Evolutionary conservation across 768 basidiomycete genomes (phyloP).

Genomic region (Rhizopogon vesiculosus): DNA sequence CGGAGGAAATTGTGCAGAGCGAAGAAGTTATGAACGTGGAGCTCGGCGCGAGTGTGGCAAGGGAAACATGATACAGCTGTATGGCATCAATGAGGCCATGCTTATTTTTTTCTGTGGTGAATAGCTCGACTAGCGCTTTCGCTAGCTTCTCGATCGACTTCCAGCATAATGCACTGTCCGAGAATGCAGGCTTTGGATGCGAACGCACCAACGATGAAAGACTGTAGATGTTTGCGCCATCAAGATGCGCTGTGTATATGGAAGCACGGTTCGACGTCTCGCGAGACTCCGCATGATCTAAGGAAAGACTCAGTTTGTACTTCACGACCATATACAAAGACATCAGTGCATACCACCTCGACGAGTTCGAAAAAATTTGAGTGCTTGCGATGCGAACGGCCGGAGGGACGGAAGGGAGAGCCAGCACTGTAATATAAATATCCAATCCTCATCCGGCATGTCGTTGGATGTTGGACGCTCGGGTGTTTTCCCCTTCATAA

Average conservation of each 20-base stretch:
- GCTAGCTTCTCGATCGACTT: background rate
- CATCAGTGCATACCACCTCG: background rate
- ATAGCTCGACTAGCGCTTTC: background rate
- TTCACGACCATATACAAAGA: background rate
- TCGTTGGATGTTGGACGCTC: background rate
- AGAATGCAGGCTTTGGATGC: background rate
- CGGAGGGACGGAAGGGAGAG: background rate
- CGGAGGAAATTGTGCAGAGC: too few relatives aligned
- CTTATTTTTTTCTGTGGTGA: too few relatives aligned
- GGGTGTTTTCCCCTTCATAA: background rate
- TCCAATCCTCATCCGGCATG: background rate
- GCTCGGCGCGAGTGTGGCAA: background rate
- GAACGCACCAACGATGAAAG: background rate
- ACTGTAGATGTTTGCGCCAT: background rate
- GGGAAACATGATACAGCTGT: background rate
- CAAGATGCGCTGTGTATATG: background rate
- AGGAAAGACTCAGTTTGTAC: background rate
- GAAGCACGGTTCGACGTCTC: background rate
- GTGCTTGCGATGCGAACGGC: background rate
- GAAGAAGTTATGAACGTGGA: background rate
- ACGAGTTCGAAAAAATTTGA: background rate
- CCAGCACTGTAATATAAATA: slow-evolving; percentile 1
- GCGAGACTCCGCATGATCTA: background rate
- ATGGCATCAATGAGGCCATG: background rate
- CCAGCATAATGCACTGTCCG: background rate